phyloP scores from a whole-genome alignment of 306 rosid species.

The Acacia confusa region DNA sequence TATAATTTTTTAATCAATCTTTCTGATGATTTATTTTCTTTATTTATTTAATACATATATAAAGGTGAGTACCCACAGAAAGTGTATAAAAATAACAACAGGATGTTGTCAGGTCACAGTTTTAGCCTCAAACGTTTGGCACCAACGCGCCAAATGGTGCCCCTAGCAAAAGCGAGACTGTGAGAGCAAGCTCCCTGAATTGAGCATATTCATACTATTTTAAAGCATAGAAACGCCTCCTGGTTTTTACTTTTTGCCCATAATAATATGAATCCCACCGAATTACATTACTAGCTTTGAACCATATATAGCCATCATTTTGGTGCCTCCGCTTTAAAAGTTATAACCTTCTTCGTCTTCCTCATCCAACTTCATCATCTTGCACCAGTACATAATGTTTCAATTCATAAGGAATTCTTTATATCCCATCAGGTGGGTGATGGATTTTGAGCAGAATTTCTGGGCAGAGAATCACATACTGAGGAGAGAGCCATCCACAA shows the following conservation, averaged over 20 bases:
- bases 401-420: slow-evolving; percentile 12
- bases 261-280: slow-evolving; percentile 38
- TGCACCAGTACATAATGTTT: background rate
- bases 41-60: background rate
- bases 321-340: background rate
- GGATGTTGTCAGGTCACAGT: background rate
- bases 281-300: background rate
- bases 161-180: background rate
- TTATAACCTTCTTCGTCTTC: background rate
- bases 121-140: slow-evolving; percentile 36
- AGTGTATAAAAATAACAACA: background rate
- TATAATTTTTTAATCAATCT: background rate
- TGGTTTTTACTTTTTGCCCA: slow-evolving; percentile 26
- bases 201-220: background rate
- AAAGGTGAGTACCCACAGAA: background rate
- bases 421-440: slow-evolving; percentile 17
- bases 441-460: slow-evolving; percentile 31
- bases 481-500: background rate
- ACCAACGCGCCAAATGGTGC: background rate
- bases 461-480: background rate
- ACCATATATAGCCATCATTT: background rate
- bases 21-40: background rate
- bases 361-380: background rate
- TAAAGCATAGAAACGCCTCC: slow-evolving; percentile 21
- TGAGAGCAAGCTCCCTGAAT: slow-evolving; percentile 34